These are phyloP conservation scores for Paspalum notatum DNA, from an alignment of 176 grass and related monocot genomes.

Conservation along the genomic window DNA sequence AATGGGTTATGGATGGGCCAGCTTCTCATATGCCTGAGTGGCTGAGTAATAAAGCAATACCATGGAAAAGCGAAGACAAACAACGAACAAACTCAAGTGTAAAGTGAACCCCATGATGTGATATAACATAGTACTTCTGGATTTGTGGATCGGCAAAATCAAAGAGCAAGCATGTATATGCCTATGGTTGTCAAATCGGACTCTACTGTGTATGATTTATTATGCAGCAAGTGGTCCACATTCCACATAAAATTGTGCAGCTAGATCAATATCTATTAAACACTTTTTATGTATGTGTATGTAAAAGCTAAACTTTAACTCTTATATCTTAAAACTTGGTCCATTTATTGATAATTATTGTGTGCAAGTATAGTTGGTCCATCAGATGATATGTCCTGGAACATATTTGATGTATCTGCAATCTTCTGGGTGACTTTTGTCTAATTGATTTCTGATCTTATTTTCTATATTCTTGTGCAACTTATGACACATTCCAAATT, in stretches of 20 bases:
- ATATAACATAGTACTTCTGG: slow-evolving; percentile 44
- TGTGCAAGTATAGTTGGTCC: too few species aligned
- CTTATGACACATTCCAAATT: background rate
- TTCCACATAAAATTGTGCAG: too few species aligned
- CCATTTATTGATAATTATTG: too few species aligned
- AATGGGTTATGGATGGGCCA: slow-evolving; percentile 35
- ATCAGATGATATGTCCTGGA: too few species aligned
- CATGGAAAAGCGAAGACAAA: slow-evolving; percentile 34
- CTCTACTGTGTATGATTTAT: slow-evolving; percentile 6
- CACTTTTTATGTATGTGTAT: too few species aligned
- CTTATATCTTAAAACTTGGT: too few species aligned
- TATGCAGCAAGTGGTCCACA: too few species aligned
- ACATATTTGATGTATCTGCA: too few species aligned
- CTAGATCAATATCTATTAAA: too few species aligned
- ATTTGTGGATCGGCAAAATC: slow-evolving; percentile 36
- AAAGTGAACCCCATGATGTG: slow-evolving; percentile 49
- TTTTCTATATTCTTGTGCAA: background rate
- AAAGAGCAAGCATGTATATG: slow-evolving; percentile 1
- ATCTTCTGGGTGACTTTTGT: background rate
- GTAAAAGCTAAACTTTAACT: too few species aligned
- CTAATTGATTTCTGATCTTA: background rate
- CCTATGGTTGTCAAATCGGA: slow-evolving; percentile 21
- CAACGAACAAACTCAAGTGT: slow-evolving; percentile 30
- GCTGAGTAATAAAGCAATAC: slow-evolving; percentile 36
- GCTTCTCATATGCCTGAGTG: slow-evolving; percentile 19